Evolutionary conservation across 495 filamentous ascomycete species (phyloP).

Genomic region (Clohesyomyces aquaticus): DNA sequence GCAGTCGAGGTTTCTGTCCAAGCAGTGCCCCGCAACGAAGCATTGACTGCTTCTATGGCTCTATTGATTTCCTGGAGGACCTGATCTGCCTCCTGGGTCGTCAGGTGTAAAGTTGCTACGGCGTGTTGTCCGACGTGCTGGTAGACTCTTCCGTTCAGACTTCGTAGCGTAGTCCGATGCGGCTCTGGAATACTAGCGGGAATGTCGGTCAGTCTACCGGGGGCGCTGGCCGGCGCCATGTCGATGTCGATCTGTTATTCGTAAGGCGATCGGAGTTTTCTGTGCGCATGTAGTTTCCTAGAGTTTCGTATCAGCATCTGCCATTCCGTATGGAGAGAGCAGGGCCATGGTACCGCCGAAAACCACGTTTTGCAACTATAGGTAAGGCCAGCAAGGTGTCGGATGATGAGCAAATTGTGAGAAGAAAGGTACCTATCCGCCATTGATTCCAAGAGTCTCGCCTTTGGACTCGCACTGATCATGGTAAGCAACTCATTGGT

Average conservation of each 20-base stretch:
- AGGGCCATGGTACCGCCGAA: background rate
- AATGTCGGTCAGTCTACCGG: slow-evolving; percentile 18
- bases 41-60: slow-evolving; percentile 17
- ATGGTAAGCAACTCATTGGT: background rate
- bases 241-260: background rate
- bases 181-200: slow-evolving; percentile 21
- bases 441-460: background rate
- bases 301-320: background rate
- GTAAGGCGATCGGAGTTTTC: background rate
- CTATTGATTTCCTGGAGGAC: slow-evolving; percentile 19
- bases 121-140: background rate
- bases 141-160: slow-evolving; percentile 19
- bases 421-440: background rate
- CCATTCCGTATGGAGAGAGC: background rate
- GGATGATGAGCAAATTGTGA: background rate
- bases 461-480: background rate
- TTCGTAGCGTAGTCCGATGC: slow-evolving; percentile 12
- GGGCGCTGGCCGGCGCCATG: background rate
- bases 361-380: background rate
- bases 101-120: slow-evolving; percentile 4
- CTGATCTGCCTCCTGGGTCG: slow-evolving; percentile 17
- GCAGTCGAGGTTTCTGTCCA: slow-evolving; percentile 27
- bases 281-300: background rate
- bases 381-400: background rate
- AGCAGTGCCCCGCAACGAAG: slow-evolving; percentile 1